Percentiles rank a stretch among this genome's conserved stretches.
These are phyloP conservation scores for Meyerozyma guilliermondii DNA, from an alignment of 1,139 yeast species.

Conservation along the genomic window DNA sequence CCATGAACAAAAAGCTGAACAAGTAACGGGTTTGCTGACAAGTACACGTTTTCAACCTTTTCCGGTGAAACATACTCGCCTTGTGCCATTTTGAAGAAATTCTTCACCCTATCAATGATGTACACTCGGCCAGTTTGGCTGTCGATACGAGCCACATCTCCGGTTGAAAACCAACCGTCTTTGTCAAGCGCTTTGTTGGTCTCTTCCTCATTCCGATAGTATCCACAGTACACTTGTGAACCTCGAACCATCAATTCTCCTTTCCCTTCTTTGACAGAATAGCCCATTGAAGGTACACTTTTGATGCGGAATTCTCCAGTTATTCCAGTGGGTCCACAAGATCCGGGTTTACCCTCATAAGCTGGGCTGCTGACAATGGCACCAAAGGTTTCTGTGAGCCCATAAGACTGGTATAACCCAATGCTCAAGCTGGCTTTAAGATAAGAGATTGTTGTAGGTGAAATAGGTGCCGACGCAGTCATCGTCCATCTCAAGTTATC, in stretches of 20 bases:
- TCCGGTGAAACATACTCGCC: slow-evolving; percentile 45
- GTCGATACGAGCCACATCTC: slow-evolving; percentile 34
- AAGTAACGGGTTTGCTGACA: slow-evolving; percentile 27
- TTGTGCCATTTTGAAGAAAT: slow-evolving; percentile 40
- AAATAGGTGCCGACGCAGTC: slow-evolving; percentile 18
- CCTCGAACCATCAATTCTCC: slow-evolving; percentile 39
- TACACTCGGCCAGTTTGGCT: slow-evolving; percentile 20
- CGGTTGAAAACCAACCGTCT: slow-evolving; percentile 36
- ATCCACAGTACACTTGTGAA: slow-evolving; percentile 32
- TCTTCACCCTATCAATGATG: slow-evolving; percentile 40
- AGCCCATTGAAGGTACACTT: slow-evolving; percentile 37
- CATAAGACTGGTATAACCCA: slow-evolving; percentile 16
- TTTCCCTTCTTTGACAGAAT: slow-evolving; percentile 22
- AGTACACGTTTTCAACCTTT: slow-evolving; percentile 34
- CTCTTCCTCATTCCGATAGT: slow-evolving; percentile 36
- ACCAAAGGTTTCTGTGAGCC: slow-evolving; percentile 17
- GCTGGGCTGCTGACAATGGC: slow-evolving; percentile 10
- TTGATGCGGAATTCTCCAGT: slow-evolving; percentile 33
- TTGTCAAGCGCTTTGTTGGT: slow-evolving; percentile 23
- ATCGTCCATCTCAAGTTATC: slow-evolving; percentile 16
- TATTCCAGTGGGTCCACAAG: slow-evolving; percentile 21
- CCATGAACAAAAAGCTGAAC: slow-evolving; percentile 48
- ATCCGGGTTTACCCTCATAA: slow-evolving; percentile 14
- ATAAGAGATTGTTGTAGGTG: slow-evolving; percentile 13
- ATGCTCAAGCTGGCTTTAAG: slow-evolving; percentile 15